Percentiles rank a stretch among this genome's conserved stretches.
phyloP scores from a whole-genome alignment of 106 monocot species.

The Xerophyta viscosa region DNA sequence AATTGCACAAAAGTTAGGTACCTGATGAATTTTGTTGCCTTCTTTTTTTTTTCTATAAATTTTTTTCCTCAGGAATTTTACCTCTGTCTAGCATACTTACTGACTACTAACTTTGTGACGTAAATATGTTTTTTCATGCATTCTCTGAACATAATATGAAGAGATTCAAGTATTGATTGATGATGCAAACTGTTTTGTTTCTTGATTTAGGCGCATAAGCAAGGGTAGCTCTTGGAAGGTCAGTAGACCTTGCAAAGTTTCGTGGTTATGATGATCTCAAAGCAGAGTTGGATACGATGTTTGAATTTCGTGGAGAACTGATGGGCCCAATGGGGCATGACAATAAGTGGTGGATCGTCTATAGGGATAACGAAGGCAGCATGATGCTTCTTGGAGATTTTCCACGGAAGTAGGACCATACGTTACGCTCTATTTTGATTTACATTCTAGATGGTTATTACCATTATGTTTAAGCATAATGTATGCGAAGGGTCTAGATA shows the following conservation, averaged over 20 bases:
- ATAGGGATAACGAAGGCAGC: conserved; percentile 79
- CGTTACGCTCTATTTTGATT: not conserved
- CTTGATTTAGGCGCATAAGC: conserved; percentile 72
- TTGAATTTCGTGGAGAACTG: conserved; percentile 69
- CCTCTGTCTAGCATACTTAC: no score
- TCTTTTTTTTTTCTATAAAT: no score
- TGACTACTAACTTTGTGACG: no score
- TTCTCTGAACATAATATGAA: no score
- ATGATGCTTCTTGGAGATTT: conserved; percentile 96
- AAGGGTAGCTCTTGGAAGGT: conserved; percentile 76
- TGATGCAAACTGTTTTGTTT: not conserved
- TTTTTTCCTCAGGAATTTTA: no score
- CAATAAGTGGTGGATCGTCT: conserved; percentile 63
- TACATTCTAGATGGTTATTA: not conserved
- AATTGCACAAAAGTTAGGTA: conserved; percentile 38
- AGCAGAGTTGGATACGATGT: conserved; percentile 69
- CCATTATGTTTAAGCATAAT: not conserved
- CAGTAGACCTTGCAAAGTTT: conserved; percentile 75
- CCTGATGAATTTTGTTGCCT: no score
- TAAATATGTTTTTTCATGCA: no score
- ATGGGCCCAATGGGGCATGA: conserved; percentile 27
- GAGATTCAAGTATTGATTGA: no score
- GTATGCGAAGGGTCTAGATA: no score
- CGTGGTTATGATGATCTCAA: conserved; percentile 49
- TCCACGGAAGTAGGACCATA: conserved; percentile 65